Evolutionary conservation across 2,329 filamentous ascomycete species (phyloP).

Genomic region (Trichoderma gracile): DNA sequence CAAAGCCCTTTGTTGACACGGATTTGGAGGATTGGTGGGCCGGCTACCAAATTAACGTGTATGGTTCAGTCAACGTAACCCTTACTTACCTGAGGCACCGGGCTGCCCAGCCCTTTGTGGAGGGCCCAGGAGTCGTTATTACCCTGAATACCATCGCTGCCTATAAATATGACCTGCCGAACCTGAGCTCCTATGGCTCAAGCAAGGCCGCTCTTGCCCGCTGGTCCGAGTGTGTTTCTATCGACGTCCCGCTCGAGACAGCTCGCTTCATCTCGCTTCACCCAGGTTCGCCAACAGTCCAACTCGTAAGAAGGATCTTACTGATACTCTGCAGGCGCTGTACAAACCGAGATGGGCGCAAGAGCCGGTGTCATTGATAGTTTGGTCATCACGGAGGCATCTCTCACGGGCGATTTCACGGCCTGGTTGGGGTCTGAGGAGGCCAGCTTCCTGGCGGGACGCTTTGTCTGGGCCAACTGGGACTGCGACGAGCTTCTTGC

Average conservation of each 20-base stretch:
- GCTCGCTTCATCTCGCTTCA: slow-evolving; percentile 11
- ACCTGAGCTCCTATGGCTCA: neutral
- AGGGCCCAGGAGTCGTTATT: neutral
- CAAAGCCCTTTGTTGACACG: neutral
- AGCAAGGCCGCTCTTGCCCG: slow-evolving; percentile 13
- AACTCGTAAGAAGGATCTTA: no score
- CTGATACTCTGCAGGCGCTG: no score
- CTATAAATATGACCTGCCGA: neutral
- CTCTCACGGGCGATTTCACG: neutral
- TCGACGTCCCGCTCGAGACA: neutral
- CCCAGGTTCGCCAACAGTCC: neutral
- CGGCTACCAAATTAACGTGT: slow-evolving; percentile 5
- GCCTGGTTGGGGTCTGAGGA: slow-evolving; percentile 8
- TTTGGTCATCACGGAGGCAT: neutral
- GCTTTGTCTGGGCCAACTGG: slow-evolving; percentile 17
- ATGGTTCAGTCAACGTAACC: neutral
- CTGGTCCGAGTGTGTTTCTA: neutral
- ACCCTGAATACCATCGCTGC: slow-evolving; percentile 6
- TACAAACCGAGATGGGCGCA: neutral
- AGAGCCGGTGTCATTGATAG: slow-evolving; percentile 1
- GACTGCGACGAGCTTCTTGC: neutral
- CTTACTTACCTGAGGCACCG: neutral
- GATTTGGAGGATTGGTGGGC: slow-evolving; percentile 15
- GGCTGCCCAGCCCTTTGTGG: neutral
- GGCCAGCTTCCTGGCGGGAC: slow-evolving; percentile 9